phyloP scores from a whole-genome alignment of 2,329 filamentous ascomycete species.

The Colletotrichum tropicale region DNA sequence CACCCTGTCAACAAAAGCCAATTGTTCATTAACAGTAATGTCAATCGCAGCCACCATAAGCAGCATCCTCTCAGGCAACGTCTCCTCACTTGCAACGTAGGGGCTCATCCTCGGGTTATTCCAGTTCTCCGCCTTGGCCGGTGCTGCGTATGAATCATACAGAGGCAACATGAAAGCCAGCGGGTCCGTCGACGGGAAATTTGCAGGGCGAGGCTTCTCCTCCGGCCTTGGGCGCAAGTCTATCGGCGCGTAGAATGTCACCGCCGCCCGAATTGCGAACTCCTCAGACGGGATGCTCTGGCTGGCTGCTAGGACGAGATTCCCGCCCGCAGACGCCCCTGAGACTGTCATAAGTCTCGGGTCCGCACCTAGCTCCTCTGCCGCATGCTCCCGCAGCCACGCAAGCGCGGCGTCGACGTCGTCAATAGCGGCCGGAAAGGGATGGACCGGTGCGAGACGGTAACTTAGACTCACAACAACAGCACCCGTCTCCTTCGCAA shows the following conservation, averaged over 20 bases:
- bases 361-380: slow-evolving; percentile 38
- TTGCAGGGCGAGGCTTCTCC: slow-evolving; percentile 40
- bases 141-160: slow-evolving; percentile 46
- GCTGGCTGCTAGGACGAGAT: slow-evolving; percentile 41
- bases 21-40: slow-evolving; percentile 44
- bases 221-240: slow-evolving; percentile 42
- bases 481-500: slow-evolving; percentile 43
- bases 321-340: slow-evolving; percentile 49
- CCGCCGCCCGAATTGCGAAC: slow-evolving; percentile 37
- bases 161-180: slow-evolving; percentile 41
- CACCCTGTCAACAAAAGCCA: slow-evolving; percentile 37
- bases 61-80: slow-evolving; percentile 40
- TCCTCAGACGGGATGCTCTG: slow-evolving; percentile 3
- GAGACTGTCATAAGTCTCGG: slow-evolving; percentile 43
- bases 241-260: slow-evolving; percentile 44
- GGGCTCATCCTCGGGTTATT: slow-evolving; percentile 40
- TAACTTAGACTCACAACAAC: slow-evolving; percentile 56
- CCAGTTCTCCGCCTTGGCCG: slow-evolving; percentile 27
- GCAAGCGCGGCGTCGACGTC: slow-evolving; percentile 49
- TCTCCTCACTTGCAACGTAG: slow-evolving; percentile 34
- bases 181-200: slow-evolving; percentile 40
- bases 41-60: slow-evolving; percentile 44
- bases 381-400: slow-evolving; percentile 43
- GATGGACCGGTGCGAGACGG: slow-evolving; percentile 54
- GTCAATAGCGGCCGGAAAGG: slow-evolving; percentile 51